Conservation (phyloP, 257 asterid species). For the Verbascum thapsus region DNA sequence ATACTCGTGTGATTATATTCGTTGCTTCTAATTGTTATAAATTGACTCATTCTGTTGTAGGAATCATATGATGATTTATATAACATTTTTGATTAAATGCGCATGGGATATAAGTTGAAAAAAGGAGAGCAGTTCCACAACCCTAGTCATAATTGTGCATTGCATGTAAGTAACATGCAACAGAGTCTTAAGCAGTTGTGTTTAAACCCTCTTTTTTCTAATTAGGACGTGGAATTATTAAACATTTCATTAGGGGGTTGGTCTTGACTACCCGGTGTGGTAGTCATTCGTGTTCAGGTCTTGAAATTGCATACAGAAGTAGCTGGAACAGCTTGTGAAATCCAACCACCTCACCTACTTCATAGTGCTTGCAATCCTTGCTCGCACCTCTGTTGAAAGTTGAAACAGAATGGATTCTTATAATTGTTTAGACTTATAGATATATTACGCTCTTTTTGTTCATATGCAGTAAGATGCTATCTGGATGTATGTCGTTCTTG, state of each 20-base stretch:
- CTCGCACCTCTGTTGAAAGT: too few relatives aligned
- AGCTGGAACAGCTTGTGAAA: conserved; percentile 15
- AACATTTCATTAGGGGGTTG: too few relatives aligned
- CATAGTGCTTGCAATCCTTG: too few relatives aligned
- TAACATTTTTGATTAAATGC: not conserved
- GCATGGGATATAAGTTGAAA: not conserved
- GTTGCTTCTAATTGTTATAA: not conserved
- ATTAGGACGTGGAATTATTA: not conserved
- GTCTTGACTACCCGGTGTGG: too few relatives aligned
- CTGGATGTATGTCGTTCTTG: not conserved
- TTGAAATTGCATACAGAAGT: conserved; percentile 15
- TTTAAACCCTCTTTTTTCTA: not conserved
- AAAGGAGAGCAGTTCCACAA: not conserved
- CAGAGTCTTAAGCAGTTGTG: not conserved
- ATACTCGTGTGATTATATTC: not conserved
- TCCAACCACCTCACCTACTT: conserved; percentile 8
- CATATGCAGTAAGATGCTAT: conserved; percentile 13
- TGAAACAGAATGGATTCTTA: too few relatives aligned
- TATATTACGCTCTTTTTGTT: not conserved
- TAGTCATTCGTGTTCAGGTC: conserved; percentile 7
- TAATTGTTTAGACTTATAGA: not conserved
- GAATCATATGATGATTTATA: not conserved
- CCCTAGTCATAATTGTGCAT: not conserved
- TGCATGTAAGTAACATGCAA: not conserved
- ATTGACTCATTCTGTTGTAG: not conserved